These are phyloP conservation scores for Talaromyces albobiverticillius DNA, from an alignment of 2,329 filamentous ascomycete genomes.

Conservation along the genomic window DNA sequence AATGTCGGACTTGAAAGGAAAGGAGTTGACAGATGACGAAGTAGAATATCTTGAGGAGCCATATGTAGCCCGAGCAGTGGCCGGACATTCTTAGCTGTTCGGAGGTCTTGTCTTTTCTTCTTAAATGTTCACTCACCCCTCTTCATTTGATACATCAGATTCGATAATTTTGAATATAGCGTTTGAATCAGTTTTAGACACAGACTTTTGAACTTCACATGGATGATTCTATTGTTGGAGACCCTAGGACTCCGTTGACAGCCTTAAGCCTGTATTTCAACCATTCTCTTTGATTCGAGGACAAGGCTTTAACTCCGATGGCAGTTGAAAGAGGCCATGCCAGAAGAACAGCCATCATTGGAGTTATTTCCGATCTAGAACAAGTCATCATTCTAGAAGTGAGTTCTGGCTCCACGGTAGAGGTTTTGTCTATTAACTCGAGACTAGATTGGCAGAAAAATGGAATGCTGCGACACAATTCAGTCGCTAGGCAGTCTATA, in stretches of 20 bases:
- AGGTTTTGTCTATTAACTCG: background rate
- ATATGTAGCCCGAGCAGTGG: constrained; percentile 6
- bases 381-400: background rate
- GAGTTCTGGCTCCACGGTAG: background rate
- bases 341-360: constrained; percentile 13
- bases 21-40: constrained; percentile 48
- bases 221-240: background rate
- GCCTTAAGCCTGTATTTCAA: constrained; percentile 2
- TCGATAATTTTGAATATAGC: too few relatives aligned
- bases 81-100: constrained; percentile 1
- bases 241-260: background rate
- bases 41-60: constrained; percentile 50
- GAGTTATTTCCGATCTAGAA: background rate
- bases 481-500: background rate
- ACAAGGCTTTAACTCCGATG: constrained; percentile 1
- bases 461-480: constrained; percentile 4
- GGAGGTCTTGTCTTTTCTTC: background rate
- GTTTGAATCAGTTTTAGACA: too few relatives aligned
- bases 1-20: constrained; percentile 44
- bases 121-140: background rate
- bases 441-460: background rate
- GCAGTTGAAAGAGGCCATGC: constrained; percentile 17
- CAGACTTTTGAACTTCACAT: too few relatives aligned
- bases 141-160: too few relatives aligned
- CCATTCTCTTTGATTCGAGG: constrained; percentile 9